Evolutionary conservation across 2,329 filamentous ascomycete species (phyloP).

Genomic region (Aureobasidium sp.): DNA sequence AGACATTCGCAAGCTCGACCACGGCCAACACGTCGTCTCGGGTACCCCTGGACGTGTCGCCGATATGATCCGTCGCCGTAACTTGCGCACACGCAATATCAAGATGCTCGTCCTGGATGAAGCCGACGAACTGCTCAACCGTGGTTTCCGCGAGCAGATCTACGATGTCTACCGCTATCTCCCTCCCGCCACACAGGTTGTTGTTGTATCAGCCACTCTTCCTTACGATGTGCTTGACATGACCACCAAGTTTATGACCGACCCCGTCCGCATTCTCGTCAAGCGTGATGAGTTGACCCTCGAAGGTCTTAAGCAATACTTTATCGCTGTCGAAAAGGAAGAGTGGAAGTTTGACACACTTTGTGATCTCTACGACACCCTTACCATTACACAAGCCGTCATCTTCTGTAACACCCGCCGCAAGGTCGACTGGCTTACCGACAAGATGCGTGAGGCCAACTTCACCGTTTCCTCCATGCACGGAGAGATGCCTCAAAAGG

Average conservation of each 20-base stretch:
- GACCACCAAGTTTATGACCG: conserved; percentile 99
- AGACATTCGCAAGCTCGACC: conserved; percentile 94
- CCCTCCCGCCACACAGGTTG: conserved; percentile 94
- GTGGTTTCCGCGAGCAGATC: conserved; percentile 96
- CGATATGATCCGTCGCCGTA: conserved; percentile 72
- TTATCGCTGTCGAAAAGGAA: conserved; percentile 98
- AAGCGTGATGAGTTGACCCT: conserved; percentile 98
- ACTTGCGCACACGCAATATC: conserved; percentile 66
- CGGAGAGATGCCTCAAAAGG: conserved; percentile 97
- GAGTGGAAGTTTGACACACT: conserved; percentile 99
- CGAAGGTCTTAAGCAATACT: conserved; percentile 97
- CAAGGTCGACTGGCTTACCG: conserved; percentile 98
- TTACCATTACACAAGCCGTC: conserved; percentile 97
- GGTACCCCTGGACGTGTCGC: conserved; percentile 93
- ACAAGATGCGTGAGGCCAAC: conserved; percentile 98
- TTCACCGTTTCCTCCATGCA: conserved; percentile 99
- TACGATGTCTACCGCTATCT: conserved; percentile 98
- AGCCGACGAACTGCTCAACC: conserved; percentile 75
- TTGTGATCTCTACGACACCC: conserved; percentile 95
- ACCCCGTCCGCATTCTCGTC: conserved; percentile 90
- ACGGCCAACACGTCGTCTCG: conserved; percentile 95
- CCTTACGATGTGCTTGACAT: conserved; percentile 98
- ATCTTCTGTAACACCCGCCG: conserved; percentile 99
- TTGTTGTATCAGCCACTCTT: conserved; percentile 91
- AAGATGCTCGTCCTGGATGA: conserved; percentile 75